These are phyloP conservation scores for Diaporthe vexans DNA, from an alignment of 2,329 filamentous ascomycete species.

Conservation along the genomic window DNA sequence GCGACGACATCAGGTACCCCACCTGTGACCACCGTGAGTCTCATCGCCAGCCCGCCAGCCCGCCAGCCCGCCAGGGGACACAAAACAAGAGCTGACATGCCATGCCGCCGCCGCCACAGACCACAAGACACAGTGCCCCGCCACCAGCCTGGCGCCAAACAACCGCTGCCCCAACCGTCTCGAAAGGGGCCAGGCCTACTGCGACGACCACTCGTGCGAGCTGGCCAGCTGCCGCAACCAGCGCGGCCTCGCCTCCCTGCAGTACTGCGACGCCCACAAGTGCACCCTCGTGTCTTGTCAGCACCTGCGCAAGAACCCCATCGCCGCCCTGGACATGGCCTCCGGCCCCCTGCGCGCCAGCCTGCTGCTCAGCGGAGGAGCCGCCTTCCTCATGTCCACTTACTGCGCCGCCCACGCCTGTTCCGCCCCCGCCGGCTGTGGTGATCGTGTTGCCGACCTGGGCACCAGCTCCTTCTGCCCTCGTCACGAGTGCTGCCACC, in stretches of 20 bases:
- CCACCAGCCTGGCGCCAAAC: constrained; percentile 9
- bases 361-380: constrained; percentile 18
- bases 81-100: not conserved
- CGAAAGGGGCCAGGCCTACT: constrained; percentile 26
- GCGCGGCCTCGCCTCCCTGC: constrained; percentile 29
- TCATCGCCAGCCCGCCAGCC: too few species aligned
- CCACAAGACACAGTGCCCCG: constrained; percentile 37
- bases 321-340: constrained; percentile 24
- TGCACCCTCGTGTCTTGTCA: constrained; percentile 45
- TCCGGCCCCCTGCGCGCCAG: not conserved
- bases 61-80: too few species aligned
- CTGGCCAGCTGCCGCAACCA: constrained; percentile 38
- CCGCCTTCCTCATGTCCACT: not conserved
- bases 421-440: constrained; percentile 34
- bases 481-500: constrained; percentile 30
- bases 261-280: constrained; percentile 46
- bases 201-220: constrained; percentile 41
- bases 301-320: constrained; percentile 35
- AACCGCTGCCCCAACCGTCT: constrained; percentile 33
- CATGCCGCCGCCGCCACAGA: constrained; percentile 21
- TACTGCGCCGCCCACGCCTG: constrained; percentile 40
- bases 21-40: constrained; percentile 36
- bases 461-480: constrained; percentile 26
- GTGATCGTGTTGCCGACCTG: constrained; percentile 21
- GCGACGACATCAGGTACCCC: constrained; percentile 5